A percentile compares a stretch with the other conserved stretches of the same genome.
phyloP scores from a whole-genome alignment of 805 yeast species.

The Middelhovenomyces tepae region DNA sequence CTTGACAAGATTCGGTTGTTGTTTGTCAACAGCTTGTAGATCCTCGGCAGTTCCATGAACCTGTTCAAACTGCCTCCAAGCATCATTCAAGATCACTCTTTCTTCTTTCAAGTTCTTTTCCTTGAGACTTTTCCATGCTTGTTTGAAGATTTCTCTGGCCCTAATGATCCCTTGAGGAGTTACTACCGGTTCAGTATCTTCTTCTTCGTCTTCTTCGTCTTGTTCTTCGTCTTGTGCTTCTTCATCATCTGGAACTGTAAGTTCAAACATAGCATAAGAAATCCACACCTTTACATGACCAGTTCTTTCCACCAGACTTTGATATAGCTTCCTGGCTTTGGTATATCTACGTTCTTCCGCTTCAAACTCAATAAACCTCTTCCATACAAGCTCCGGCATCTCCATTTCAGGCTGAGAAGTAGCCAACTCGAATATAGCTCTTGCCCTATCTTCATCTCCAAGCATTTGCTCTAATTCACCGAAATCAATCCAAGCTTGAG shows the following conservation, averaged over 20 bases:
- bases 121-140: slow-evolving; percentile 42
- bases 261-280: slow-evolving; percentile 61
- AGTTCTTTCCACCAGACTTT: slow-evolving; percentile 30
- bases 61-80: slow-evolving; percentile 56
- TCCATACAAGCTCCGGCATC: slow-evolving; percentile 27
- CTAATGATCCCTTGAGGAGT: slow-evolving; percentile 41
- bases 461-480: slow-evolving; percentile 58
- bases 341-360: slow-evolving; percentile 51
- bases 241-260: slow-evolving; percentile 46
- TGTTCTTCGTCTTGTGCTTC: slow-evolving; percentile 23
- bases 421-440: slow-evolving; percentile 53
- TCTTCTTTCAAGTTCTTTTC: slow-evolving; percentile 30
- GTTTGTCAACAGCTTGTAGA: slow-evolving; percentile 30
- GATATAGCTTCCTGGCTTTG: slow-evolving; percentile 45
- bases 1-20: slow-evolving; percentile 48
- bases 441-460: slow-evolving; percentile 62
- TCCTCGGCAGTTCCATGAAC: slow-evolving; percentile 45
- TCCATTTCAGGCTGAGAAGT: slow-evolving; percentile 23
- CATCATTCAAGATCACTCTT: slow-evolving; percentile 47
- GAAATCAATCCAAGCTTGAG: slow-evolving; percentile 51
- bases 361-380: slow-evolving; percentile 46
- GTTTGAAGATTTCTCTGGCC: slow-evolving; percentile 48
- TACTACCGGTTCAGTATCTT: slow-evolving; percentile 41
- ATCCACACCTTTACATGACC: slow-evolving; percentile 45
- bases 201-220: slow-evolving; percentile 37